Base-by-base conservation (phyloP, 257 asterid genomes). In the Rubia yunnanensis region DNA sequence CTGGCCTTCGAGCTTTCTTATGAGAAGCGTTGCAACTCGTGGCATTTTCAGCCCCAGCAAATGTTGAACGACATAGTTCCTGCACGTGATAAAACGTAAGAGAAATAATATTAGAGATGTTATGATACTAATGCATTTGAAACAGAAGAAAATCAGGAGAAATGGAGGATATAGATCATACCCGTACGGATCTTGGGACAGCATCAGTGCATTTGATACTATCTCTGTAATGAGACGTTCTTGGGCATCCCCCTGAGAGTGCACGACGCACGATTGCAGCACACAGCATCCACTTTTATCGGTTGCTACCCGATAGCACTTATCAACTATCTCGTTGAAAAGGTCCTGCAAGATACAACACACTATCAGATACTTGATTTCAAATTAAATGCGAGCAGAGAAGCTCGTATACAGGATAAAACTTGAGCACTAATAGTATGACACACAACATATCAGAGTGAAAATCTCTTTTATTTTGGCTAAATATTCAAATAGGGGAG, bases 61-160 rank as follows among this genome's bases (percentile, higher is more conserved):
- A 70, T 80, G 84, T 77, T 91, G 98, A 74, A 88, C 85, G 69
- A 91, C 98, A 49, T 88, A 91, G 81, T 91, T 91, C 46, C 98
- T 91, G 54, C 2, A 73, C 32, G 53, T 27, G 11, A 68, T 71
- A 66, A 38, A 74, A 62, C 39, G 23, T 5, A 30, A 32, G 24
- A 23, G 23, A n/a, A 11, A 63, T 53, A 53, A 63, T 20, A 3
- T 20, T 15, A 8, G 11, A 31, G 46, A 67, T 15, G 62, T 63
- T 20, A 31, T 27, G 38, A 60, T 18, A 18, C 54, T 2, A 46
- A 46, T 36, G 32, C 44, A 66, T 38, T 66, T 54, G 35, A 38
- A 4, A 65, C 20, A 5, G 44, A 66, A 66, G 34, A 61, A 63
- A 63, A 14, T 7, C 50, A 30, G 69, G 27, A 20, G 41, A n/a